Evolutionary conservation across 257 asterid species (phyloP), one percentile per base, ranked within the genome.

Genomic region (Schizonepeta tenuifolia): DNA sequence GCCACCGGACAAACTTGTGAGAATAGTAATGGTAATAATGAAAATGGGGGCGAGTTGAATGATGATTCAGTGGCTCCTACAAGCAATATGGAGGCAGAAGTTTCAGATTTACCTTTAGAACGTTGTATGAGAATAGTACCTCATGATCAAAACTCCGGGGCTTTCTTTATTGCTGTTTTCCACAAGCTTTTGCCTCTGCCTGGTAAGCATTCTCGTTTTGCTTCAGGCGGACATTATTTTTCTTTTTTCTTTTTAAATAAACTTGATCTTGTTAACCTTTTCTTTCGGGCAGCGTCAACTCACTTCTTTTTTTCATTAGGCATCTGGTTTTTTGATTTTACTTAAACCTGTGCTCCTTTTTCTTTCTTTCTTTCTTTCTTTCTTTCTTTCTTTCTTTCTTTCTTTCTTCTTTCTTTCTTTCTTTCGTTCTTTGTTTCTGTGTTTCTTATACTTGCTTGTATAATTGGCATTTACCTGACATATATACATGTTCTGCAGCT

Each of bases 91-190:
- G 96, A 84, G 67, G 89, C 87, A 78, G 97, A 94, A 84, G 84
- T 88, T 73, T 87, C 96, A 14, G 84, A 71, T 73, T 73, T 95
- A 49, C 99, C 99, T 65, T 76, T 95, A 70, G 98, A 92, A 79
- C 98, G 73, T 61, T 92, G 99, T 82, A 86, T 95, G 97, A 85
- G 98, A 88, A 90, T 95, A 74, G 98, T 90, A 69, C 98, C 98
- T 73, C 98, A 95, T 81, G 98, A 95, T 79, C 96, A 95, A 81
- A 88, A 95, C 79, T 90, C 98, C 22, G 99, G 99, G 79, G 97
- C 99, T 53, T 95, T 95, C 86, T 95, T 95, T 79, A 81, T 95
- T 83, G 99, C 99, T 62, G 96, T 95, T 64, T 81, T 95, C 68
- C 92, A 83, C 75, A 95, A 95, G 82, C 77, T 82, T 61, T 79